phyloP scores from a whole-genome alignment of 768 basidiomycete species.

The Saitozyma sp. region DNA sequence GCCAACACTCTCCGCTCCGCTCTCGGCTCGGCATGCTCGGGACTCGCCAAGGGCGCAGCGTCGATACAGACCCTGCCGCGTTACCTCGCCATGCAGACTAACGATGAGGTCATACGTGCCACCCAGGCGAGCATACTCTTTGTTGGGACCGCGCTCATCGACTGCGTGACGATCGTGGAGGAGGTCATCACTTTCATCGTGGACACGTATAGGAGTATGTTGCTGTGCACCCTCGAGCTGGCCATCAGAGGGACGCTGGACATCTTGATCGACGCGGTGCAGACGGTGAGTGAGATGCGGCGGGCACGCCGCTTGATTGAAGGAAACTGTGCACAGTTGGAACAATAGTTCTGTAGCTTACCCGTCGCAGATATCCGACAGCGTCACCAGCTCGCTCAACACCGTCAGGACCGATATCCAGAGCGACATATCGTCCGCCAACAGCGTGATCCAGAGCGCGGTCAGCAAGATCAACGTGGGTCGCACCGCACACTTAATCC shows the following conservation, averaged over 20 bases:
- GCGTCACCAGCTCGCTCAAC: slow-evolving; percentile 64
- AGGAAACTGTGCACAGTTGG: not conserved
- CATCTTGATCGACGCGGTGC: slow-evolving; percentile 75
- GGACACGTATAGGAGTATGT: slow-evolving; percentile 86
- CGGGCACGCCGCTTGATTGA: not conserved
- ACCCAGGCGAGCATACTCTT: slow-evolving; percentile 77
- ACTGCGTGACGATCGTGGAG: slow-evolving; percentile 77
- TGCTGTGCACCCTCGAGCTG: slow-evolving; percentile 90
- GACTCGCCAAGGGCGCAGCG: slow-evolving; percentile 79
- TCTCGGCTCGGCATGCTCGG: slow-evolving; percentile 78
- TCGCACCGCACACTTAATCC: not conserved
- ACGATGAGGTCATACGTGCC: slow-evolving; percentile 72
- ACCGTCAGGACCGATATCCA: slow-evolving; percentile 71
- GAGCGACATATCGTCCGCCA: slow-evolving; percentile 66
- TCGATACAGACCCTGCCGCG: slow-evolving; percentile 81
- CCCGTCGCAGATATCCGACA: slow-evolving; percentile 64
- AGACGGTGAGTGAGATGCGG: slow-evolving; percentile 63
- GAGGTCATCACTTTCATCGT: slow-evolving; percentile 87
- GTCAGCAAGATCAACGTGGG: slow-evolving; percentile 68
- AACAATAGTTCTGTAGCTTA: not conserved
- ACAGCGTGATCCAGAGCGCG: slow-evolving; percentile 65
- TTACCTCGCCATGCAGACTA: slow-evolving; percentile 81
- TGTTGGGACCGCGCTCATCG: slow-evolving; percentile 67
- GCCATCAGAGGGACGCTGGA: slow-evolving; percentile 77
- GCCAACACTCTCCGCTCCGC: slow-evolving; percentile 70